phyloP scores from a whole-genome alignment of 805 yeast genomes.

The Isabelozyma rhagii region DNA sequence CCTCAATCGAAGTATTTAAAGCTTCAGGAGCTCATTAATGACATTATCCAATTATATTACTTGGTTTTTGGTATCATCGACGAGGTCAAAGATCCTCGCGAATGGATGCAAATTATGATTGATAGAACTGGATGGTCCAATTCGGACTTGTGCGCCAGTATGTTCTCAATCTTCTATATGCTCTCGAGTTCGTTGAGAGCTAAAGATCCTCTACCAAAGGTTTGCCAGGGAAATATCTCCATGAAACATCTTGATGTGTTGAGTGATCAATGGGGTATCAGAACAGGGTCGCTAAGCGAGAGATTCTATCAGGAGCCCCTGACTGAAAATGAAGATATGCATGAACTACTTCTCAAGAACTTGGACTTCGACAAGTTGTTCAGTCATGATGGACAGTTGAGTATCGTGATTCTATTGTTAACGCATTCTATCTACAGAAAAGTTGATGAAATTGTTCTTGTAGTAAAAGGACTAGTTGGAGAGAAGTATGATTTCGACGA shows the following conservation, averaged over 20 bases:
- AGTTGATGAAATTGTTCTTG: constrained; percentile 25
- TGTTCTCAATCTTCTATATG: constrained; percentile 29
- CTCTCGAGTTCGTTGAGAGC: constrained; percentile 22
- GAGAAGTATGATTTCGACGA: constrained; percentile 26
- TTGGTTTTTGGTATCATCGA: constrained; percentile 20
- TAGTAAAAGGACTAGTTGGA: constrained; percentile 31
- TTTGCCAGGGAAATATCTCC: constrained; percentile 27
- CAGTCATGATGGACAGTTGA: constrained; percentile 28
- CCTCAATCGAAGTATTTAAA: constrained; percentile 22
- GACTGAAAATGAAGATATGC: constrained; percentile 3
- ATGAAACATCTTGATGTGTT: constrained; percentile 26
- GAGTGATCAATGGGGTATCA: constrained; percentile 25
- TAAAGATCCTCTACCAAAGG: constrained; percentile 25
- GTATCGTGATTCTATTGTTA: constrained; percentile 22
- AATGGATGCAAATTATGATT: constrained; percentile 24
- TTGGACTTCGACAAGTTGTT: constrained; percentile 23
- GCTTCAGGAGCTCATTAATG: constrained; percentile 18
- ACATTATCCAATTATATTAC: constrained; percentile 24
- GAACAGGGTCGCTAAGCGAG: constrained; percentile 19
- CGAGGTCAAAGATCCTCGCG: constrained; percentile 21
- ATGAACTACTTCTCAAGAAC: constrained; percentile 13
- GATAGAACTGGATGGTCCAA: constrained; percentile 29
- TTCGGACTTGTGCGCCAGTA: constrained; percentile 22
- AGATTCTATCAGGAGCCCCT: constrained; percentile 13
- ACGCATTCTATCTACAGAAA: constrained; percentile 27